phyloP scores from a whole-genome alignment of 2,329 filamentous ascomycete species.

The Stromatinia cepivora region DNA sequence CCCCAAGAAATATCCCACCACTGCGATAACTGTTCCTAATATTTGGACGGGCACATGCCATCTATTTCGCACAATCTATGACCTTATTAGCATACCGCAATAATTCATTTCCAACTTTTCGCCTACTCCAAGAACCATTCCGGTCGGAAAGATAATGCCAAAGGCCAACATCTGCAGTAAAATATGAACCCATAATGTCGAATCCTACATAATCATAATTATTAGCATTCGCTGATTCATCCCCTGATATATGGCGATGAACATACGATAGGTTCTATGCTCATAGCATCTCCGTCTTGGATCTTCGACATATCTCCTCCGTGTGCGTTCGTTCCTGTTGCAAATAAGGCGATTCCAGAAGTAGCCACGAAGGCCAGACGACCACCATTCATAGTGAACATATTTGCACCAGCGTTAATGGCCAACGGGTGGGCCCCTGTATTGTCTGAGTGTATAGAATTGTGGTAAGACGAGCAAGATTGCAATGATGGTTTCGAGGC shows the following conservation, averaged over 20 bases:
- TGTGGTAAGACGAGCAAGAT: slow-evolving; percentile 11
- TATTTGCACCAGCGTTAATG: slow-evolving; percentile 7
- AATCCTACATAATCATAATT: slow-evolving; percentile 54
- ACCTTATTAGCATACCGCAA: slow-evolving; percentile 15
- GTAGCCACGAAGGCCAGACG: slow-evolving; percentile 15
- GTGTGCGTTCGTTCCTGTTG: slow-evolving; percentile 33
- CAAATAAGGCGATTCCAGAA: slow-evolving; percentile 26
- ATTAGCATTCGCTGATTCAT: slow-evolving; percentile 41
- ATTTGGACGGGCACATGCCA: slow-evolving; percentile 94
- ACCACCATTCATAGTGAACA: slow-evolving; percentile 3
- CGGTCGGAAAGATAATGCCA: slow-evolving; percentile 87
- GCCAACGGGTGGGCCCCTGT: slow-evolving; percentile 3
- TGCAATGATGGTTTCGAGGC: slow-evolving; percentile 15
- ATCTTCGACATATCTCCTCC: slow-evolving; percentile 57
- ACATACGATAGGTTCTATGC: slow-evolving; percentile 71
- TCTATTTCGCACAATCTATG: slow-evolving; percentile 79
- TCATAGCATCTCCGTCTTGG: slow-evolving; percentile 67
- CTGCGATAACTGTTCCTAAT: slow-evolving; percentile 69
- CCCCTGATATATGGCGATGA: neutral
- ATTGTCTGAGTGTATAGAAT: neutral
- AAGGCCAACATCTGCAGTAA: slow-evolving; percentile 83
- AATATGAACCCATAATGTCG: slow-evolving; percentile 91
- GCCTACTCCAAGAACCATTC: slow-evolving; percentile 91
- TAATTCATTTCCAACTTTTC: neutral
- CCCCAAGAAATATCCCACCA: slow-evolving; percentile 86